A percentile compares a stretch with the other conserved stretches of the same genome.
Evolutionary conservation across 176 grass and related monocot genomes (phyloP).

Genomic region (Eleusine coracana): DNA sequence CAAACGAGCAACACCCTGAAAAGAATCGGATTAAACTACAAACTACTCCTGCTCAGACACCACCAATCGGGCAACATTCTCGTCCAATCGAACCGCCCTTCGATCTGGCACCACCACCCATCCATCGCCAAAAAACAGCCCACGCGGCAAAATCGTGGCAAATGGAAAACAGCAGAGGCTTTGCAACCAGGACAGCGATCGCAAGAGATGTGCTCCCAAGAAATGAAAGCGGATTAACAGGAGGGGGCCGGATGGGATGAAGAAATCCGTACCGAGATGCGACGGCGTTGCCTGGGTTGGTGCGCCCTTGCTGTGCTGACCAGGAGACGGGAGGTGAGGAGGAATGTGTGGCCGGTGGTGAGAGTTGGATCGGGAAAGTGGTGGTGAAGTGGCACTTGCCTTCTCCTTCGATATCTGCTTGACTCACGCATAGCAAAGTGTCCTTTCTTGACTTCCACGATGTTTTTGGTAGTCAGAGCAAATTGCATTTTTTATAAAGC

Average conservation of each 20-base stretch:
- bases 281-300: neutral
- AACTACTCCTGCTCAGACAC: neutral
- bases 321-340: neutral
- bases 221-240: neutral
- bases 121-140: neutral
- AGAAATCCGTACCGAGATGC: conserved; percentile 34
- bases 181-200: neutral
- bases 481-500: neutral
- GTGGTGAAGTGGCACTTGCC: conserved; percentile 18
- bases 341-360: neutral
- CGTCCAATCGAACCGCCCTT: neutral
- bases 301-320: neutral
- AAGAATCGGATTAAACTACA: conserved; percentile 4
- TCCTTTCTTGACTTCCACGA: neutral
- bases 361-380: neutral
- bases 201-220: neutral
- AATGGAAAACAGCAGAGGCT: neutral
- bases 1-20: neutral
- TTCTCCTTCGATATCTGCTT: neutral
- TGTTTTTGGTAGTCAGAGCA: neutral
- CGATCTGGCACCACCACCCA: neutral
- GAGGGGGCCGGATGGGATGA: neutral
- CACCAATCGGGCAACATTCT: neutral
- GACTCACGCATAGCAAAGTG: neutral
- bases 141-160: neutral